Conservation (phyloP, 208 protist genomes). For the Trypanosoma boissoni region DNA sequence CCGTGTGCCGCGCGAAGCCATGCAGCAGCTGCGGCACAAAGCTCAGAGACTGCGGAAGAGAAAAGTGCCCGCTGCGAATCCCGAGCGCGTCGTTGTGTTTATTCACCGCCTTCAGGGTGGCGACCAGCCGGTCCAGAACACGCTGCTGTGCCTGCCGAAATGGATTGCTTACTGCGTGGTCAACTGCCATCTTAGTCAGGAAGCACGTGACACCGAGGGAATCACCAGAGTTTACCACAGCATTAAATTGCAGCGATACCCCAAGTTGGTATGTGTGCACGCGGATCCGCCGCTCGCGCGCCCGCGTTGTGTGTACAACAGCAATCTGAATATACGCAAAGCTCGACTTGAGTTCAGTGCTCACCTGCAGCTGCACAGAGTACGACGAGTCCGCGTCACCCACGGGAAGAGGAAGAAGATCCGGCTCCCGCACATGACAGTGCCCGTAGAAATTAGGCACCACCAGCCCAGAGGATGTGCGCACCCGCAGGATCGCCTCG, state of each 20-base stretch:
- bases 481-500: conserved; percentile 96
- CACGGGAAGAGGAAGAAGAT: conserved; percentile 95
- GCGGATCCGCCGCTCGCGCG: conserved; percentile 77
- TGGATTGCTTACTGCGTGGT: conserved; percentile 45
- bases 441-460: conserved; percentile 94
- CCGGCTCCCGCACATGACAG: conserved; percentile 93
- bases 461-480: conserved; percentile 79
- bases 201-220: conserved; percentile 65
- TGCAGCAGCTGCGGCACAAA: conserved; percentile 79
- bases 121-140: conserved; percentile 49
- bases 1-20: conserved; percentile 67
- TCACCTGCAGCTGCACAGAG: conserved; percentile 69
- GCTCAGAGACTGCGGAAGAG: conserved; percentile 65
- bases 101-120: conserved; percentile 39
- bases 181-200: conserved; percentile 71
- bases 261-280: conserved; percentile 80
- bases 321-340: conserved; percentile 86
- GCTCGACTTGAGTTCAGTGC: conserved; percentile 43
- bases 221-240: conserved; percentile 73
- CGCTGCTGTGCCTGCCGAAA: conserved; percentile 63
- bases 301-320: conserved; percentile 74
- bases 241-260: conserved; percentile 36
- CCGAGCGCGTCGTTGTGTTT: conserved; percentile 51
- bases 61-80: conserved; percentile 42
- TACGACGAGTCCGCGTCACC: conserved; percentile 89